phyloP scores from a whole-genome alignment of 306 rosid genomes.

The Lathyrus oleraceus region DNA sequence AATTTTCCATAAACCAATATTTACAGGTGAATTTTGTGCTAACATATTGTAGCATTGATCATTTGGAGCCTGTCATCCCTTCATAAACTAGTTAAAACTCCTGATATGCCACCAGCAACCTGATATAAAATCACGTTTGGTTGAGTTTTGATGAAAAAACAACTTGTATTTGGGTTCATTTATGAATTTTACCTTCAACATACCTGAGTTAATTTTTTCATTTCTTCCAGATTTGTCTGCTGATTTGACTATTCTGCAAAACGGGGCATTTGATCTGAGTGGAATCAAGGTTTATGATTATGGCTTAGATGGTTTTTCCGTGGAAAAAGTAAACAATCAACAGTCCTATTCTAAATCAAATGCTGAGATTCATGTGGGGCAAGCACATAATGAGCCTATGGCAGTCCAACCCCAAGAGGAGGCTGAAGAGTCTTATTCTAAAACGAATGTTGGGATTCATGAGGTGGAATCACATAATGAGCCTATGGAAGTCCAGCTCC shows the following conservation, averaged over 20 bases:
- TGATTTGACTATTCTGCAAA: conserved; percentile 58
- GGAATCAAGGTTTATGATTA: conserved; percentile 54
- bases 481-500: conserved; percentile 35
- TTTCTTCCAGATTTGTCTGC: conserved; percentile 67
- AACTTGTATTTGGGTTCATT: conserved; percentile 11
- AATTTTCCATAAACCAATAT: conserved; percentile 66
- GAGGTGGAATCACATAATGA: conserved; percentile 38
- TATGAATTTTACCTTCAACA: conserved; percentile 12
- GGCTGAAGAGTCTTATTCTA: conserved; percentile 31
- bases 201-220: conserved; percentile 30
- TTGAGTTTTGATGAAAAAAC: neutral
- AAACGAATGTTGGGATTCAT: conserved; percentile 4
- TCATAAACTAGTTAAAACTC: neutral
- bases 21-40: conserved; percentile 57
- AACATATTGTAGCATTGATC: conserved; percentile 26
- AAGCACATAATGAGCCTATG: conserved; percentile 39
- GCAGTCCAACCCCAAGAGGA: conserved; percentile 43
- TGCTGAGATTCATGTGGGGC: conserved; percentile 47
- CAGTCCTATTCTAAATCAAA: conserved; percentile 48
- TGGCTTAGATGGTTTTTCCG: conserved; percentile 41
- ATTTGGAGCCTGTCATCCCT: conserved; percentile 6
- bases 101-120: neutral
- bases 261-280: conserved; percentile 58
- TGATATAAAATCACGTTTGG: neutral
- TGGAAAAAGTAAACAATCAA: conserved; percentile 50